A percentile compares a stretch with the other conserved stretches of the same genome.
Conservation (phyloP, 768 basidiomycete genomes). For the Panellus pusillus region DNA sequence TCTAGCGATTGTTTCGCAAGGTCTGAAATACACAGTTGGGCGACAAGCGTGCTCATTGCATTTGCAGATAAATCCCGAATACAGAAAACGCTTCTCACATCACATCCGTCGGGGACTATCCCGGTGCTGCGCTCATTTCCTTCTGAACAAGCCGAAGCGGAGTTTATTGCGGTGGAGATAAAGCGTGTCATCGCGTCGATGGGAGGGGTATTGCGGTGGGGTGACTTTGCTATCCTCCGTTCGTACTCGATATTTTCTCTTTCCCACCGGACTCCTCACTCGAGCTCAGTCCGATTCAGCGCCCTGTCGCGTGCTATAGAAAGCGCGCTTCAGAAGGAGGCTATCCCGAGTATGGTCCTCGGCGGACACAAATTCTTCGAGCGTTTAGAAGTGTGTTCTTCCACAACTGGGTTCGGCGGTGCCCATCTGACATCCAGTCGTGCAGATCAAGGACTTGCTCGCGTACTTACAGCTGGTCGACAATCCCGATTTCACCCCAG, state of each 20-base stretch:
- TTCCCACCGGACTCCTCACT: constrained; percentile 1
- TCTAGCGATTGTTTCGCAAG: constrained; percentile 80
- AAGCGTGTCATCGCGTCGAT: constrained; percentile 72
- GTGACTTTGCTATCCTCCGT: constrained; percentile 86
- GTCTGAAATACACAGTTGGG: constrained; percentile 35
- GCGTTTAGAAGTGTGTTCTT: constrained; percentile 59
- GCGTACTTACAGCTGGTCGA: constrained; percentile 83
- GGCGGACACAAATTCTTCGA: constrained; percentile 89
- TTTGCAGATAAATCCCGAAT: constrained; percentile 70
- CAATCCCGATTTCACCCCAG: constrained; percentile 65
- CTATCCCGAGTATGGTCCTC: constrained; percentile 76
- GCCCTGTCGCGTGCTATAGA: constrained; percentile 78
- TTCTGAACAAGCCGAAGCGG: constrained; percentile 63
- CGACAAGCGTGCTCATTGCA: background rate
- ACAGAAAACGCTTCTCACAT: constrained; percentile 68
- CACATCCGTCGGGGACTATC: constrained; percentile 59
- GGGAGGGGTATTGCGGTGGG: constrained; percentile 69
- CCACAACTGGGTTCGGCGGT: background rate
- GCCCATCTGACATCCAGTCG: background rate
- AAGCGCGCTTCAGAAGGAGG: constrained; percentile 69
- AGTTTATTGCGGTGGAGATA: constrained; percentile 75
- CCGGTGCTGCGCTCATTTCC: constrained; percentile 58
- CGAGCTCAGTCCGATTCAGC: constrained; percentile 71
- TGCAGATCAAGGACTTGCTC: constrained; percentile 75
- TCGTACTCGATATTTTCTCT: constrained; percentile 24